Conservation (phyloP, 2,329 filamentous ascomycete genomes). For the Hortaea werneckii region DNA sequence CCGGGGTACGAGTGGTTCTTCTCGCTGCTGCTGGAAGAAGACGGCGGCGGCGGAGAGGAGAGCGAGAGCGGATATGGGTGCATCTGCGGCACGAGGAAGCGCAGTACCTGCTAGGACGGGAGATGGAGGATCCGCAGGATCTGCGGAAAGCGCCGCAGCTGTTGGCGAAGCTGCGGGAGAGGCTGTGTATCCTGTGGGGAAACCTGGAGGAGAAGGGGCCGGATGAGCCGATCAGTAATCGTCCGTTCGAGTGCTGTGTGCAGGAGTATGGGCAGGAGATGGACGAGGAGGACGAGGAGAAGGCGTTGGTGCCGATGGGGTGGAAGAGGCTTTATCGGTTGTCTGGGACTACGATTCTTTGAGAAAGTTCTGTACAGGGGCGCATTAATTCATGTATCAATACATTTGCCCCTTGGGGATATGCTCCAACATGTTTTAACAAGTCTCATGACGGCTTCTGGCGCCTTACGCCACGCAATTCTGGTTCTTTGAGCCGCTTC, state of each 20-base stretch:
- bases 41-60: slow-evolving; percentile 13
- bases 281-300: slow-evolving; percentile 19
- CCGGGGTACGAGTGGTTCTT: slow-evolving; percentile 74
- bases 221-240: slow-evolving; percentile 20
- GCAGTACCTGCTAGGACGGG: slow-evolving; percentile 45
- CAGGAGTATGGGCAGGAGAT: slow-evolving; percentile 32
- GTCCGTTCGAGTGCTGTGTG: slow-evolving; percentile 37
- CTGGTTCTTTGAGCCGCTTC: too few relatives aligned
- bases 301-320: slow-evolving; percentile 2
- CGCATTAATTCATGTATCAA: too few relatives aligned
- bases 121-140: slow-evolving; percentile 45
- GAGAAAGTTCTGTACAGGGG: not conserved
- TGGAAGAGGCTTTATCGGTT: slow-evolving; percentile 50
- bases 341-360: slow-evolving; percentile 52
- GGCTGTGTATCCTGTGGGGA: slow-evolving; percentile 74
- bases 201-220: slow-evolving; percentile 56
- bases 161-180: slow-evolving; percentile 52
- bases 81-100: slow-evolving; percentile 54
- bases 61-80: slow-evolving; percentile 44
- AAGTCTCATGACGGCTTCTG: too few relatives aligned
- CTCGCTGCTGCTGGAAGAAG: slow-evolving; percentile 66
- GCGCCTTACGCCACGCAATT: too few relatives aligned
- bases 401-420: too few relatives aligned
- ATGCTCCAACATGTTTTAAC: too few relatives aligned
- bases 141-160: slow-evolving; percentile 44